Base-by-base conservation (phyloP, 169 alveolate genomes). In the Plasmodium cynomolgi region DNA sequence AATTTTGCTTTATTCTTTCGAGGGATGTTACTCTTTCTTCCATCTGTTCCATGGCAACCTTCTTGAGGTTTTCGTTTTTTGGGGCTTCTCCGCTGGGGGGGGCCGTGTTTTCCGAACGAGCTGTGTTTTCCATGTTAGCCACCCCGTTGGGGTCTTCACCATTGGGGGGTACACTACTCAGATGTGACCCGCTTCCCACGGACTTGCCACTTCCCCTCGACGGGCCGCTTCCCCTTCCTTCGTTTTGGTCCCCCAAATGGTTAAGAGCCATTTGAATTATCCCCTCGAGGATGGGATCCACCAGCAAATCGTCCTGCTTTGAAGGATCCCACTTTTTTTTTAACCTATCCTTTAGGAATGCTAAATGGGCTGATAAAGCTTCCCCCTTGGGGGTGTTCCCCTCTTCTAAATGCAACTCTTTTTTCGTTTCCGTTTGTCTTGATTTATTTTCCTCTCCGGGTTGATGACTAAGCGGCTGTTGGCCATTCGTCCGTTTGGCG, bases 31-130 rank as follows among this genome's bases (percentile, higher is more conserved):
- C 13, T 39, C 33, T 72, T 71, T 84, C 75, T 3, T 84, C 83
- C 92, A 84, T 72, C 54, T 84, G 72, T 72, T 68, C 74, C 39
- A 72, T 23, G 4, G 39, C 83, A 8, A 39, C 33, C 75, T n/a
- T 71, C 74, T 72, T 41, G 20, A 72, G 75, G 5, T 84, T 71
- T 84, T 44, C 73, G 34, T 84, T 72, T 73, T 84, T 41, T 7
- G 33, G 13, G 20, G 13, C 37, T 11, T 9, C 31, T 41, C 56
- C 15, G 1, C 7, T 1, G 11, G 8, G 72, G 56, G 26, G 7
- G 54, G 39, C 26, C 31, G 15, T 44, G 37, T n/a, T 7, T 4
- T 23, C 77, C 26, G 23, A 1, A 23, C 6, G 1, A 6, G n/a
- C 23, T 0, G 62, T 50, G 62, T 15, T 50, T 2, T 1, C 23